Evolutionary conservation across 768 basidiomycete genomes (phyloP).

Genomic region (Hericium coralloides): DNA sequence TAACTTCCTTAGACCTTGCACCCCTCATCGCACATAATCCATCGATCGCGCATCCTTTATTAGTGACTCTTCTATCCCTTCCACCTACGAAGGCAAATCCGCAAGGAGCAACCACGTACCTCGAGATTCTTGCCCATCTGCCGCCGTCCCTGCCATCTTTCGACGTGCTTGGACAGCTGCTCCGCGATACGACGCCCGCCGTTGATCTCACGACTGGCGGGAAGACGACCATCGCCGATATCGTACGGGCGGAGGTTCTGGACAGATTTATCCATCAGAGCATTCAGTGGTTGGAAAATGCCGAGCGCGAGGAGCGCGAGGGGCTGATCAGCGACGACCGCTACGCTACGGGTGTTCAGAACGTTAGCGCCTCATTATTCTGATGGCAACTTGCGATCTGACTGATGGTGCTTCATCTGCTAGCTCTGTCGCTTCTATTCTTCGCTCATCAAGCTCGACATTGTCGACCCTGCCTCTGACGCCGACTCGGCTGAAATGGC

Average conservation of each 20-base stretch:
- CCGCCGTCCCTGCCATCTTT: constrained; percentile 69
- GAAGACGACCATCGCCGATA: constrained; percentile 52
- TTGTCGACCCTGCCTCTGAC: constrained; percentile 57
- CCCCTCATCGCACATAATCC: constrained; percentile 62
- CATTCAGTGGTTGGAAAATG: constrained; percentile 61
- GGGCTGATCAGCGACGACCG: constrained; percentile 66
- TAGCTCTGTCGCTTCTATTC: constrained; percentile 73
- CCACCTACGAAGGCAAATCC: constrained; percentile 20
- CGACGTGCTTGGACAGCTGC: constrained; percentile 60
- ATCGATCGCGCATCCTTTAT: constrained; percentile 57
- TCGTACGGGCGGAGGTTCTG: constrained; percentile 55
- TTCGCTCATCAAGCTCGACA: constrained; percentile 55
- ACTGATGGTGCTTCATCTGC: neutral
- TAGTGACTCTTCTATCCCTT: constrained; percentile 46
- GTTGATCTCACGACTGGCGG: constrained; percentile 31
- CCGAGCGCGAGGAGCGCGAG: constrained; percentile 60
- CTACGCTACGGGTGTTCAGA: constrained; percentile 61
- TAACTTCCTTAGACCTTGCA: constrained; percentile 61
- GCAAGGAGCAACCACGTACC: constrained; percentile 38
- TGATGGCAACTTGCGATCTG: neutral
- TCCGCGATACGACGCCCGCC: constrained; percentile 51
- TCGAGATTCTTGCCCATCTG: constrained; percentile 55
- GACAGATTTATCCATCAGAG: constrained; percentile 65
- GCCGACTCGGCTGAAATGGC: constrained; percentile 70
- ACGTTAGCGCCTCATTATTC: constrained; percentile 34